Evolutionary conservation across 208 protist species (phyloP).

Genomic region (Trypanosoma cruzi): DNA sequence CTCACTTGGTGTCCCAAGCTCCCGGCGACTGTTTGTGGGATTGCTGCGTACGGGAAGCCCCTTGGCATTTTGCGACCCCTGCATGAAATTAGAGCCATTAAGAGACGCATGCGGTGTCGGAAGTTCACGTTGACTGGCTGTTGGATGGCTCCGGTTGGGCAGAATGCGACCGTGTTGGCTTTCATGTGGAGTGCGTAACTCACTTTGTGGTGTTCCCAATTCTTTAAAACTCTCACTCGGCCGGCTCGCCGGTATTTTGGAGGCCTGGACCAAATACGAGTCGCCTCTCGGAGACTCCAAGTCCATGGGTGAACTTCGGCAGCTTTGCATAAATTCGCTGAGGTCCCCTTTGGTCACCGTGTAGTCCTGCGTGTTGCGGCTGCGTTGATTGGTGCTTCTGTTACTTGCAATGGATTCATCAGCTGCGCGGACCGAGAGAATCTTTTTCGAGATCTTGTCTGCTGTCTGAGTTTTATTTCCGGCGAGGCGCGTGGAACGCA

Average conservation of each 20-base stretch:
- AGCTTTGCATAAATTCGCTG: slow-evolving; percentile 23
- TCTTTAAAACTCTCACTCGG: neutral
- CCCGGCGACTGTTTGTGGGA: slow-evolving; percentile 1
- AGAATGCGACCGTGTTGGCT: neutral
- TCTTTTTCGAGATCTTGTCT: neutral
- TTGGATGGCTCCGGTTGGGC: neutral
- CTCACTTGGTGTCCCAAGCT: slow-evolving; percentile 11
- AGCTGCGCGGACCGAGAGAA: neutral
- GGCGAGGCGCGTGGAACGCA: neutral
- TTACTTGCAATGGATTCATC: slow-evolving; percentile 3
- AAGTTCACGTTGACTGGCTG: neutral
- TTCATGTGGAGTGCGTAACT: slow-evolving; percentile 7
- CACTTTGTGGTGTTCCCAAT: slow-evolving; percentile 7
- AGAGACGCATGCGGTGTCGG: slow-evolving; percentile 5
- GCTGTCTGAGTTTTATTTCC: neutral
- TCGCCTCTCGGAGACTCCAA: neutral
- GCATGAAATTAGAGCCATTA: neutral
- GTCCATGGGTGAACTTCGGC: slow-evolving; percentile 1
- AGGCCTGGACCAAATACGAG: neutral
- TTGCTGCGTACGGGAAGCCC: slow-evolving; percentile 4
- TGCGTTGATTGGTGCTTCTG: slow-evolving; percentile 1
- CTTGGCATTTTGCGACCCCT: neutral
- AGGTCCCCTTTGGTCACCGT: neutral
- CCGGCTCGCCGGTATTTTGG: neutral
- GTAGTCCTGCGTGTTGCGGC: neutral